phyloP scores from a whole-genome alignment of 2,329 filamentous ascomycete genomes.

The Diaporthe sp. region DNA sequence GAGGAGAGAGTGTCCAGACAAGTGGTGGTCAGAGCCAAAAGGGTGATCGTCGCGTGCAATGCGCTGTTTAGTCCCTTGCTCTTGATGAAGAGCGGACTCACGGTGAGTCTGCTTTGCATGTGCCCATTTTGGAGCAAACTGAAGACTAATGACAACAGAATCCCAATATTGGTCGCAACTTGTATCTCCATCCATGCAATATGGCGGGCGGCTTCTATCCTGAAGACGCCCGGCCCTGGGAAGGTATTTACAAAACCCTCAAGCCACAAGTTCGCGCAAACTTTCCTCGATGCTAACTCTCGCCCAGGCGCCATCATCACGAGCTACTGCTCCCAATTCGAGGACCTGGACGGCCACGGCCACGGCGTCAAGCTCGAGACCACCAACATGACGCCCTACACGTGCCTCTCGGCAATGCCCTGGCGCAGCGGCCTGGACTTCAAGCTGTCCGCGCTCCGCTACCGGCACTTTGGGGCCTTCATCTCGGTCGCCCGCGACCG shows the following conservation, averaged over 20 bases:
- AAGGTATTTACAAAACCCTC: conserved; percentile 55
- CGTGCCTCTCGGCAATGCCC: conserved; percentile 72
- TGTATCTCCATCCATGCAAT: conserved; percentile 81
- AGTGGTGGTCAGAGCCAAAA: conserved; percentile 82
- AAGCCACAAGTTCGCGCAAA: not conserved
- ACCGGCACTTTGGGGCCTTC: conserved; percentile 78
- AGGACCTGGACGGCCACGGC: conserved; percentile 83
- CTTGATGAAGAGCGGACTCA: conserved; percentile 82
- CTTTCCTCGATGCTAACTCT: conserved; percentile 25
- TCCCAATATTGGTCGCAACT: conserved; percentile 80
- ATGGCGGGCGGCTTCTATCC: conserved; percentile 73
- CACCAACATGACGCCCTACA: conserved; percentile 78
- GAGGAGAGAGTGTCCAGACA: conserved; percentile 67
- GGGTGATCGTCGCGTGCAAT: conserved; percentile 84
- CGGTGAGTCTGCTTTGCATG: conserved; percentile 55
- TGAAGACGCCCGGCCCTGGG: conserved; percentile 79
- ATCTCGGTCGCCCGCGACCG: conserved; percentile 83
- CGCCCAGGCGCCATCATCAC: conserved; percentile 82
- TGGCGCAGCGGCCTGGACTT: conserved; percentile 79
- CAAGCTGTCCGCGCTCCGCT: conserved; percentile 79
- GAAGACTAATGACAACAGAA: conserved; percentile 63
- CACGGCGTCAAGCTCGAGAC: conserved; percentile 89
- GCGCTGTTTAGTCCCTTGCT: conserved; percentile 83
- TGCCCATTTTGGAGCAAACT: not conserved
- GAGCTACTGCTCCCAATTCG: conserved; percentile 80